Base-by-base conservation (phyloP, 2,329 filamentous ascomycete genomes). In the Venturia aucupariae region DNA sequence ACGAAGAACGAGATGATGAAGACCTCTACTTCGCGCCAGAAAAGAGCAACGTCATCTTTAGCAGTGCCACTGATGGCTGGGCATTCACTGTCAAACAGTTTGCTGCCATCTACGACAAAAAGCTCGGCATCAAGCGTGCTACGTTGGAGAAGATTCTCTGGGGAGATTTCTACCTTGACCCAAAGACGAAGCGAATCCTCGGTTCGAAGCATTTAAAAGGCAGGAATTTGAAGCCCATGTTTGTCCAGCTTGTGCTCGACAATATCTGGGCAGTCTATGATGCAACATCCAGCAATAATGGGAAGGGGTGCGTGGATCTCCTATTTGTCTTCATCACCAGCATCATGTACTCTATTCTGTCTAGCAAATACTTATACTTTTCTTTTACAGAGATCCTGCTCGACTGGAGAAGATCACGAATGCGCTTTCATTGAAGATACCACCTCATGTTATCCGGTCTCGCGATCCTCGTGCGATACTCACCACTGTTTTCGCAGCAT, bases 31-130 rank as follows among this genome's bases (percentile, higher is more conserved):
- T 99, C 76, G 91, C 94, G 0, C 94, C 94, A 0, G 94, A 99
- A 73, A 96, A 93, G 76, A 97, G 97, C 75, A 99, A 99, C 72
- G 94, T 99, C 75, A 97, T 99, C 68, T 99, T 99, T 75, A 92
- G 91, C 79, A 97, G 93, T 74, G 94, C 94, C 66, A 89, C 96
- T 65, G 94, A 99, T 73, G 94, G 94, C n/a, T 99, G 94, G 94
- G 94, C 94, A 2, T 99, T 99, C 71, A 99, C 94, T 0, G 88
- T 96, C 61, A 86, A 92, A 61, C 94, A 99, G 71, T 99, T 99
- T 73, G 92, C 94, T 22, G 85, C 85, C 44, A 79, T 97, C 35
- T 99, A 97, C 72, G 93, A 97, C 77, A 96, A 92, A 80, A 99
- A 99, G 75, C 83, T 99, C 7, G 93, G 94, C 17, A 95, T 97